phyloP scores from a whole-genome alignment of 1,139 yeast genomes.

The Magnusiomyces suaveolens region DNA sequence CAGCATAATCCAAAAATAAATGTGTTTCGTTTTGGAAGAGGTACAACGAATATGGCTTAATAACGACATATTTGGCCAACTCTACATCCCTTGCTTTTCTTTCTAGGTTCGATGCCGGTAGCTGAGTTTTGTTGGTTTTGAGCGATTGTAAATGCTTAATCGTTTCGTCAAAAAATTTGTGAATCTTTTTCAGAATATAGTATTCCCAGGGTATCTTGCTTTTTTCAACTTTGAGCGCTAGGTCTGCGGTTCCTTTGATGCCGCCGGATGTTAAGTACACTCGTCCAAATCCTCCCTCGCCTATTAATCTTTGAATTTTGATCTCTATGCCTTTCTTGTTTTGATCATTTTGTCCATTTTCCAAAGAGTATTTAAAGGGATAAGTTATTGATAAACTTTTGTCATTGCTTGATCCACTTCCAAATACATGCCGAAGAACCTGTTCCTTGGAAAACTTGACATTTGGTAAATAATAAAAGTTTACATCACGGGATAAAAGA shows the following conservation, averaged over 20 bases:
- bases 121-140: too few relatives aligned
- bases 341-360: not conserved
- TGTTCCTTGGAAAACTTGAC: not conserved
- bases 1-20: conserved; percentile 55
- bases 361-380: too few relatives aligned
- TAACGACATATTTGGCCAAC: conserved; percentile 40
- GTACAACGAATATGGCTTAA: conserved; percentile 46
- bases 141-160: too few relatives aligned
- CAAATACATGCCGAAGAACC: not conserved
- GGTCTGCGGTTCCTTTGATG: not conserved
- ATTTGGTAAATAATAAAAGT: not conserved
- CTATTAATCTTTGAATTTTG: conserved; percentile 49
- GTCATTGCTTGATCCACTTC: not conserved
- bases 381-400: not conserved
- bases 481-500: not conserved
- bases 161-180: not conserved
- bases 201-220: conserved; percentile 78
- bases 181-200: conserved; percentile 52
- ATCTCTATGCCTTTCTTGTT: conserved; percentile 7
- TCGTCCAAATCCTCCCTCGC: conserved; percentile 72
- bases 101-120: not conserved
- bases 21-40: conserved; percentile 66
- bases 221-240: conserved; percentile 63
- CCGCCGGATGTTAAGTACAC: conserved; percentile 53
- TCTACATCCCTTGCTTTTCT: conserved; percentile 33